Conservation (phyloP, 73 alveolate genomes). For the Loxodes magnus region DNA sequence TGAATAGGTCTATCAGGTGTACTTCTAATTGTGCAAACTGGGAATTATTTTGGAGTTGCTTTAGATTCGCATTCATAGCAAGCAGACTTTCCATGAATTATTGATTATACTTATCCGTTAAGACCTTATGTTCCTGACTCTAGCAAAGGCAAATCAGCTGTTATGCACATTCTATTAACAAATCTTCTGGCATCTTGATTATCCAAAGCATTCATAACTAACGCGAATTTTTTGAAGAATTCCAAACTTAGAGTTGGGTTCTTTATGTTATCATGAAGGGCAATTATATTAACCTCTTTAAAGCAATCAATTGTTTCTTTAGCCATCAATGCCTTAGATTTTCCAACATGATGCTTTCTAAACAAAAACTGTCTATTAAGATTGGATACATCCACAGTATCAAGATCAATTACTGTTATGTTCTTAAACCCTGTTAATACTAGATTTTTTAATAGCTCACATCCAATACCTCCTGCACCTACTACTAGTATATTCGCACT, state of each 20-base stretch:
- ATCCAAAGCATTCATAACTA: constrained; percentile 88
- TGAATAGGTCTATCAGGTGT: constrained; percentile 91
- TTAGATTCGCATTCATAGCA: constrained; percentile 84
- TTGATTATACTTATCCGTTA: constrained; percentile 57
- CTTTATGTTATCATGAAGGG: constrained; percentile 3
- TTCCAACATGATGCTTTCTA: constrained; percentile 76
- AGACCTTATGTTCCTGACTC: constrained; percentile 93
- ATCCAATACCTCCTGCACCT: constrained; percentile 99
- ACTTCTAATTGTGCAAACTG: constrained; percentile 90
- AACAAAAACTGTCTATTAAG: constrained; percentile 96
- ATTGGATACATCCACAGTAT: constrained; percentile 96
- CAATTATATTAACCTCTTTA: constrained; percentile 9
- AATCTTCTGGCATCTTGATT: constrained; percentile 86
- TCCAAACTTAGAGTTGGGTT: constrained; percentile 47
- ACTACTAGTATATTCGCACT: constrained; percentile 80
- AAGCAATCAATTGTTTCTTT: constrained; percentile 29
- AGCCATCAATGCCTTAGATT: constrained; percentile 76
- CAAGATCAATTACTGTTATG: constrained; percentile 84
- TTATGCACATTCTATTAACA: constrained; percentile 79
- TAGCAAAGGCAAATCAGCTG: constrained; percentile 68
- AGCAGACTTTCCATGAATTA: constrained; percentile 69
- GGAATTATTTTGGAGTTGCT: constrained; percentile 65
- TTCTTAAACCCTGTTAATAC: constrained; percentile 83
- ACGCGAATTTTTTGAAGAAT: constrained; percentile 62
- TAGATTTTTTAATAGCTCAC: constrained; percentile 93